These are phyloP conservation scores for Chlorella sp. DNA, from an alignment of 139 green algal species.

Conservation along the genomic window DNA sequence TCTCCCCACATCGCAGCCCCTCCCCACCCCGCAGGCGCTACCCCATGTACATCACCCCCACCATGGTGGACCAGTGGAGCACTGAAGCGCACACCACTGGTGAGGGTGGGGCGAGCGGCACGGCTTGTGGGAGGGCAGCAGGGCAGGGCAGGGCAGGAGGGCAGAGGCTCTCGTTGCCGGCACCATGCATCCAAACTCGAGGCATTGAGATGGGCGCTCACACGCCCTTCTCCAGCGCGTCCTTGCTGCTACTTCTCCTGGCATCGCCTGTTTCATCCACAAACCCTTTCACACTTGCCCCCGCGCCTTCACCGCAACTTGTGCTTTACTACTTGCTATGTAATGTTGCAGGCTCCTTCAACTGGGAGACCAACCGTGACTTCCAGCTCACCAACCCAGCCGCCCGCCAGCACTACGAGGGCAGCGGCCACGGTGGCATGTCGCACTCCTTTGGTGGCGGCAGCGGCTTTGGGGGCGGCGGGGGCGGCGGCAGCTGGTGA, in stretches of 20 bases:
- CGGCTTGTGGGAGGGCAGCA: neutral
- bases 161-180: too few species aligned
- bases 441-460: slow-evolving; percentile 49
- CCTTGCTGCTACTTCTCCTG: neutral
- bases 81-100: slow-evolving; percentile 40
- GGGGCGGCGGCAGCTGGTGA: slow-evolving; percentile 58
- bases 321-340: neutral
- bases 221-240: too few species aligned
- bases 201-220: too few species aligned
- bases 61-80: slow-evolving; percentile 51
- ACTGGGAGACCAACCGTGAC: slow-evolving; percentile 31
- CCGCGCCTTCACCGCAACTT: neutral
- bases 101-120: neutral
- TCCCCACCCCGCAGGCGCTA: slow-evolving; percentile 39
- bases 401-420: slow-evolving; percentile 23
- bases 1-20: neutral
- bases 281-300: neutral
- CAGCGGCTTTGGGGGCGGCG: slow-evolving; percentile 46
- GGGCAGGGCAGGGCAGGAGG: neutral
- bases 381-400: slow-evolving; percentile 63
- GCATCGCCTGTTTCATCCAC: neutral
- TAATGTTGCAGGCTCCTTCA: slow-evolving; percentile 38
- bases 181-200: too few species aligned
- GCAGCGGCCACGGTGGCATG: slow-evolving; percentile 36
- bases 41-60: slow-evolving; percentile 48